Evolutionary conservation across 2,329 filamentous ascomycete genomes (phyloP).

Genomic region (Dothistroma pini): DNA sequence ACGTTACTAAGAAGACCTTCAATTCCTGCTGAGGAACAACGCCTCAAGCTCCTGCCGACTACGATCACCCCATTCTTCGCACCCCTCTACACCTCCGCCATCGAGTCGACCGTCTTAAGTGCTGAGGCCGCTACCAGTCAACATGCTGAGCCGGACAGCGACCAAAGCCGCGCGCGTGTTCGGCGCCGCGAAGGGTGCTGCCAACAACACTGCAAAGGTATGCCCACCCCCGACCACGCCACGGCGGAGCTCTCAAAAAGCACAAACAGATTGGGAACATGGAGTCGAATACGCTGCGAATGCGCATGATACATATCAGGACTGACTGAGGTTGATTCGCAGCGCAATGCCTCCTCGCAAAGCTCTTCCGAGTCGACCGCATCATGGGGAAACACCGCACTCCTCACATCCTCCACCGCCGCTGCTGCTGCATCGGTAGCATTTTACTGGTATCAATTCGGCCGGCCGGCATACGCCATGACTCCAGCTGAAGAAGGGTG

Average conservation of each 20-base stretch:
- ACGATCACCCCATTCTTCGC: constrained; percentile 10
- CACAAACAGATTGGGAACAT: neutral
- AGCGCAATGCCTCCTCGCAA: constrained; percentile 66
- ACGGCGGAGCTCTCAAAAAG: constrained; percentile 2
- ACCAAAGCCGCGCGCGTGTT: constrained; percentile 84
- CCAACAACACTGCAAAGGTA: constrained; percentile 47
- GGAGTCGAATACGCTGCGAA: neutral
- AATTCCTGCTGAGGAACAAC: neutral
- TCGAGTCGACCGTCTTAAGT: constrained; percentile 30
- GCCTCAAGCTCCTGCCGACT: constrained; percentile 6
- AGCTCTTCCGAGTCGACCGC: constrained; percentile 63
- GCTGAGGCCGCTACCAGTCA: constrained; percentile 41
- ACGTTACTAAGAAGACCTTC: neutral
- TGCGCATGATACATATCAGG: constrained; percentile 13
- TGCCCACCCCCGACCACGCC: constrained; percentile 15
- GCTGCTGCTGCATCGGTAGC: constrained; percentile 84
- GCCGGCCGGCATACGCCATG: constrained; percentile 80
- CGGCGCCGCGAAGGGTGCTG: constrained; percentile 69
- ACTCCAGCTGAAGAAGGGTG: constrained; percentile 97
- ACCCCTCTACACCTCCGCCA: constrained; percentile 9
- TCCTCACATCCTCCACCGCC: constrained; percentile 80
- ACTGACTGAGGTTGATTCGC: constrained; percentile 22
- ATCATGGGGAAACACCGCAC: constrained; percentile 75
- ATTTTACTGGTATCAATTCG: constrained; percentile 98
- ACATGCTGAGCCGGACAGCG: constrained; percentile 91